phyloP scores from a whole-genome alignment of 2,329 filamentous ascomycete genomes.

The Grosmannia penicillata region DNA sequence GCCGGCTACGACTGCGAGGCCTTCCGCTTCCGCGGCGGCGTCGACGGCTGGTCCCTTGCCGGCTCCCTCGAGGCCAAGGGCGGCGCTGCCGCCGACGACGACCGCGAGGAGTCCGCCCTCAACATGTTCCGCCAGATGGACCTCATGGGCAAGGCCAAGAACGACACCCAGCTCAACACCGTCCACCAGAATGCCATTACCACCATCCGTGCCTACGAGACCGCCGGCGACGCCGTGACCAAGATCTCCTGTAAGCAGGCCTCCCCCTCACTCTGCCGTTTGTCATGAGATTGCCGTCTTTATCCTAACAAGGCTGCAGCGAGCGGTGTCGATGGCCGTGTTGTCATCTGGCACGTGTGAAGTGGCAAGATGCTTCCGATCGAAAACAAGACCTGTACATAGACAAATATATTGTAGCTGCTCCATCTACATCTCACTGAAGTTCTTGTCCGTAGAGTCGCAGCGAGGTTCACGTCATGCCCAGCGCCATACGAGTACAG shows the following conservation, averaged over 20 bases:
- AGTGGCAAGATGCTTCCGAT: not conserved
- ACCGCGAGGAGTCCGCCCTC: conserved; percentile 78
- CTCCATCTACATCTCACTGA: too few species aligned
- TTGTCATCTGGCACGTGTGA: conserved; percentile 64
- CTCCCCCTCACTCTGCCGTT: conserved; percentile 14
- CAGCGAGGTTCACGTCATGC: too few species aligned
- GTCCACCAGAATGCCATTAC: conserved; percentile 94
- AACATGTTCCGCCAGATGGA: conserved; percentile 99
- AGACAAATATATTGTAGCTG: too few species aligned
- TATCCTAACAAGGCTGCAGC: conserved; percentile 32
- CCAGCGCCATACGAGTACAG: too few species aligned
- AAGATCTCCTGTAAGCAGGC: conserved; percentile 90
- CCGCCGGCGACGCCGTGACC: conserved; percentile 44
- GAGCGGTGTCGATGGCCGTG: conserved; percentile 67
- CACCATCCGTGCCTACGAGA: conserved; percentile 64
- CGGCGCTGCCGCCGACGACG: conserved; percentile 40
- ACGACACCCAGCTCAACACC: conserved; percentile 86
- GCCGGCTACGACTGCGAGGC: conserved; percentile 86
- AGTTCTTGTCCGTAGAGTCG: too few species aligned
- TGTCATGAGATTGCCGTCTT: not conserved
- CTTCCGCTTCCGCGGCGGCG: conserved; percentile 71
- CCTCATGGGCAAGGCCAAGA: conserved; percentile 79
- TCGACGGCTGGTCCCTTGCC: conserved; percentile 68
- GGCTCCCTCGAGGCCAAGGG: conserved; percentile 69
- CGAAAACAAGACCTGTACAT: too few species aligned